Base-by-base conservation (phyloP, 169 alveolate genomes). In the Theileria sp. region DNA sequence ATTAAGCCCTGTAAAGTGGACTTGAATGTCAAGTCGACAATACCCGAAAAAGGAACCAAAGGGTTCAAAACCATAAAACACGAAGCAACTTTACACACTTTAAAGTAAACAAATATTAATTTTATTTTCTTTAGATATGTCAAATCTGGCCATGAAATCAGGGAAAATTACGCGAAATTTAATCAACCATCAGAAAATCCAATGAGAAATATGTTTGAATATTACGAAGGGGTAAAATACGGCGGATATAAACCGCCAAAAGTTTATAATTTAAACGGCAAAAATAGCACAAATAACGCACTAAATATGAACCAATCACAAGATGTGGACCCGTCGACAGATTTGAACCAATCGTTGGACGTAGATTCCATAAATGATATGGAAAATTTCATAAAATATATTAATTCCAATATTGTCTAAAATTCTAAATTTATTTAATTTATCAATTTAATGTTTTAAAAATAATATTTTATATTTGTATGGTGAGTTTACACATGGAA, bases 181-280 rank as follows among this genome's bases (percentile, higher is more conserved):
- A 8, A 8, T 44, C 54, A 44, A 44, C 1, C 8, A 8, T 44
- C 12, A 8, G 72, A 25, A 64, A 25, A 23, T 64, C 12, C 17
- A 44, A 64, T 23, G 25, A 15, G 28, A 30, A 64, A n/a, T 64
- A 19, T 15, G 15, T 17, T 19, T 32, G 72, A 64, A 6, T 64
- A 64, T 64, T 17, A 26, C 2, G 49, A 6, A 13, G 44, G 21
- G 3, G 72, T 10, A n/a, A 6, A 13, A 17, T 7, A 64, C 25
- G 34, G 44, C 0, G 72, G 72, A 21, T 64, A 64, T 21, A 64
- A 64, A 64, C 77, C 77, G 0, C 77, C 77, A 44, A 21, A 69
- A 28, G 38, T 69, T 1, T 69, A 23, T 36, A 62, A 69, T 28
- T 36, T 69, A 15, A 25, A 60, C 15, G 77, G 65, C 23, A 19